A percentile compares a stretch with the other conserved stretches of the same genome.
Conservation (phyloP, 106 monocot genomes). For the Hemerocallis citrina region DNA sequence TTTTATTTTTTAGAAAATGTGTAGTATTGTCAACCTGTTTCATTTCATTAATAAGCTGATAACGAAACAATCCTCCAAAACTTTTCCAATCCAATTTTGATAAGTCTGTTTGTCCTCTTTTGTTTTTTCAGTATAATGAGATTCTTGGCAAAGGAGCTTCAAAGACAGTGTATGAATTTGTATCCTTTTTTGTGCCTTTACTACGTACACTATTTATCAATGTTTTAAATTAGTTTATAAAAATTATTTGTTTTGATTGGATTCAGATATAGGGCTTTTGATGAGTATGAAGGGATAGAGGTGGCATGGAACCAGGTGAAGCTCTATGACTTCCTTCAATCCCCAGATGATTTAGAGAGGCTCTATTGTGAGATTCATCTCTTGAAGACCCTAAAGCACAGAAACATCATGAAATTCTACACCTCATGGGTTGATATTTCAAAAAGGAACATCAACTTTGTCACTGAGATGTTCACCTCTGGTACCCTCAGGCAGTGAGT, state of each 20-base stretch:
- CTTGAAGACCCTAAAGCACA: conserved; percentile 57
- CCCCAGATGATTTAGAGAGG: conserved; percentile 55
- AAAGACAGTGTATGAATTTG: conserved; percentile 50
- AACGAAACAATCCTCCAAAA: no score
- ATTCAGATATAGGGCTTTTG: conserved; percentile 55
- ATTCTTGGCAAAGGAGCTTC: conserved; percentile 61
- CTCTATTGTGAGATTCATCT: conserved; percentile 75
- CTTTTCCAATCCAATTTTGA: no score
- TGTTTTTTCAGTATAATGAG: conserved; percentile 67
- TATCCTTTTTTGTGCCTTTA: not conserved
- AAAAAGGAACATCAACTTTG: conserved; percentile 50
- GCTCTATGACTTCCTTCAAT: conserved; percentile 37
- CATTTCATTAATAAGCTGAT: no score
- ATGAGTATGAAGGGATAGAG: conserved; percentile 68
- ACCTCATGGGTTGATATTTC: conserved; percentile 40
- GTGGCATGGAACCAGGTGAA: conserved; percentile 84
- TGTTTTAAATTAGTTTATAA: not conserved
- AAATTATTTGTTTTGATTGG: not conserved
- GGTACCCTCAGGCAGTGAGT: conserved; percentile 8
- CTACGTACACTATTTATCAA: no score
- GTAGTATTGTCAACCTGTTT: no score
- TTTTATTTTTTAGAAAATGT: not conserved
- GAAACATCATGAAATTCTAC: conserved; percentile 45
- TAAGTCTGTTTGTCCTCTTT: not conserved
- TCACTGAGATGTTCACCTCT: conserved; percentile 58